phyloP scores from a whole-genome alignment of 129 eudicot species.

The Ambrosia trifida region DNA sequence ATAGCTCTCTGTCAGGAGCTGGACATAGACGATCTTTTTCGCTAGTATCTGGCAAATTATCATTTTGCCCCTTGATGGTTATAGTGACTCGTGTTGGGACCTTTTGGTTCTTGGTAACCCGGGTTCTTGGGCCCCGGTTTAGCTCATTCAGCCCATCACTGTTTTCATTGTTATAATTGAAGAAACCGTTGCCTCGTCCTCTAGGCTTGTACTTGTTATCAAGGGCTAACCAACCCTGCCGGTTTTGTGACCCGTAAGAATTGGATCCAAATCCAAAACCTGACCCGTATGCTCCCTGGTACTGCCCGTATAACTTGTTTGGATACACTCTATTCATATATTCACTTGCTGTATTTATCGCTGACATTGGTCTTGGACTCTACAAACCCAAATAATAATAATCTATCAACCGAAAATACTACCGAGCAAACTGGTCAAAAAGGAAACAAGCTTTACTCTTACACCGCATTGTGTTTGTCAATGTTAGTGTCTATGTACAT shows the following conservation, averaged over 20 bases:
- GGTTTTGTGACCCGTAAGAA: constrained; percentile 44
- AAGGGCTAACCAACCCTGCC: constrained; percentile 57
- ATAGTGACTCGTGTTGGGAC: constrained; percentile 33
- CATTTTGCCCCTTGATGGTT: constrained; percentile 59
- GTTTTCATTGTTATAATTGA: constrained; percentile 48
- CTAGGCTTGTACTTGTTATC: constrained; percentile 64
- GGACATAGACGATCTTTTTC: constrained; percentile 34
- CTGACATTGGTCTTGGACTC: constrained; percentile 52
- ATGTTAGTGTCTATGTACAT: too few relatives aligned
- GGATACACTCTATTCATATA: constrained; percentile 56
- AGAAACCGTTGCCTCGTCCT: constrained; percentile 59
- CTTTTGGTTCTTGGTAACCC: constrained; percentile 45
- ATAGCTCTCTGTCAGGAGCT: constrained; percentile 50
- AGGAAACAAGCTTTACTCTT: too few relatives aligned
- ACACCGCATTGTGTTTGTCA: too few relatives aligned
- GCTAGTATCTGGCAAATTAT: constrained; percentile 18
- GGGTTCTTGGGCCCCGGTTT: constrained; percentile 69
- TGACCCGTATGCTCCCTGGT: constrained; percentile 42
- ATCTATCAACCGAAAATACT: neutral
- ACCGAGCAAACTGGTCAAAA: neutral
- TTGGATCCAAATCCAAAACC: constrained; percentile 55
- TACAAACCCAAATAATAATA: constrained; percentile 36
- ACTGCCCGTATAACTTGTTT: constrained; percentile 46
- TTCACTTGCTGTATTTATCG: constrained; percentile 43
- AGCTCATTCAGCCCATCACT: constrained; percentile 71